Base-by-base conservation (phyloP, 805 yeast genomes). In the Dipodascus geniculatus region DNA sequence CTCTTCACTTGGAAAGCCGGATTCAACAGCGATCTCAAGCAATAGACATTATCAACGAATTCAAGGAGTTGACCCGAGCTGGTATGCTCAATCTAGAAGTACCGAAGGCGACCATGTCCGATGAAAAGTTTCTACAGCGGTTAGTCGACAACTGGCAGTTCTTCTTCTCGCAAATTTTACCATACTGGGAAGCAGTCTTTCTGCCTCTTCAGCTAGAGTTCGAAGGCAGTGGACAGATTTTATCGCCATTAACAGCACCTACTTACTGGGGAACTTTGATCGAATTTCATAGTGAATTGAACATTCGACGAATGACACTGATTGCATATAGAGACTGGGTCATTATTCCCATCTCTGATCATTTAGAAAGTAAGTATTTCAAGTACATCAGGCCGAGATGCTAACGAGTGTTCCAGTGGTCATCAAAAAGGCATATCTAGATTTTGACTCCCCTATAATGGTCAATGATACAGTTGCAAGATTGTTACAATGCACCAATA, bases 401-500 rank as follows among this genome's bases (percentile, higher is more conserved):
- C 49, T 17, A 1, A 9, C 23, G 22, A 14, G n/a, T 42, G 4
- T n/a, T n/a, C 14, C 14, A 38, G 44, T n/a, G 17, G 20, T 38
- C 44, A 16, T 38, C 4, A 51, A 49, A 17, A 48, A 31, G 17
- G 49, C 53, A 11, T 35, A 49, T 19, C n/a, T 56, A 3, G 58
- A 61, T 44, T 48, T 53, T 49, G 56, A 57, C 19, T 50, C 57
- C 8, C 57, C 54, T 2, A 23, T 51, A 16, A 49, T 55, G 3
- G 53, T 58, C 6, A 51, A 60, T 1, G 65, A 61, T 9, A 53
- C 60, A 1, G 60, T 65, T 23, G 62, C 72, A 23, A 64, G 72
- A 1, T 63, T 84, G 28, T 65, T 81, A 9, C 87, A 82, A 60
- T 84, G 91, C 60, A 76, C 83, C 57, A 80, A 84, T 4, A 70